Evolutionary conservation across 176 grass and related monocot genomes (phyloP).

Genomic region (Oryza glumipatula): DNA sequence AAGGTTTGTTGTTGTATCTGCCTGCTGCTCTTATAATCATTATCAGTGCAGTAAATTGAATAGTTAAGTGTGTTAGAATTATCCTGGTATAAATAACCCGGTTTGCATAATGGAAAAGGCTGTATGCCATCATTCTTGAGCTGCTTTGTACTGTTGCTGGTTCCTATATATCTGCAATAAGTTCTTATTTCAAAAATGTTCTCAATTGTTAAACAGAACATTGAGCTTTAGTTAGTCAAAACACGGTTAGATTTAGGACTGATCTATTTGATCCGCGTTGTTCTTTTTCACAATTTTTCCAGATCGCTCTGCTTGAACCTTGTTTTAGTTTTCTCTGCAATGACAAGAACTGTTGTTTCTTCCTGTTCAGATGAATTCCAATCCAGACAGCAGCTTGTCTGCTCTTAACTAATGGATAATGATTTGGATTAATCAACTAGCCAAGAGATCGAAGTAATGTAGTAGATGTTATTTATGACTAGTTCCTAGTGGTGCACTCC

Average conservation of each 20-base stretch:
- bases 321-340: constrained; percentile 17
- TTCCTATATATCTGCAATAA: constrained; percentile 13
- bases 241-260: background rate
- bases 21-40: background rate
- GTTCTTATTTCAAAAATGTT: background rate
- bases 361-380: background rate
- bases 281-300: constrained; percentile 7
- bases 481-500: background rate
- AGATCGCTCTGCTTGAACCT: background rate
- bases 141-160: background rate
- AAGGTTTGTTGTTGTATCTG: constrained; percentile 30
- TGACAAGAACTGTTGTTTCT: background rate
- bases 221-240: constrained; percentile 7
- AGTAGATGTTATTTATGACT: background rate
- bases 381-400: background rate
- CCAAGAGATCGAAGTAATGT: background rate
- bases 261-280: background rate
- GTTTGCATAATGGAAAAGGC: background rate
- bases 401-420: background rate
- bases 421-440: constrained; percentile 1
- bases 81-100: background rate
- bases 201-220: constrained; percentile 18
- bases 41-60: constrained; percentile 7
- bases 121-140: background rate
- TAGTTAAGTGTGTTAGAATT: background rate